Evolutionary conservation across 768 basidiomycete genomes (phyloP), one percentile per base, ranked within the genome.

Genomic region (Suillus alpinus): DNA sequence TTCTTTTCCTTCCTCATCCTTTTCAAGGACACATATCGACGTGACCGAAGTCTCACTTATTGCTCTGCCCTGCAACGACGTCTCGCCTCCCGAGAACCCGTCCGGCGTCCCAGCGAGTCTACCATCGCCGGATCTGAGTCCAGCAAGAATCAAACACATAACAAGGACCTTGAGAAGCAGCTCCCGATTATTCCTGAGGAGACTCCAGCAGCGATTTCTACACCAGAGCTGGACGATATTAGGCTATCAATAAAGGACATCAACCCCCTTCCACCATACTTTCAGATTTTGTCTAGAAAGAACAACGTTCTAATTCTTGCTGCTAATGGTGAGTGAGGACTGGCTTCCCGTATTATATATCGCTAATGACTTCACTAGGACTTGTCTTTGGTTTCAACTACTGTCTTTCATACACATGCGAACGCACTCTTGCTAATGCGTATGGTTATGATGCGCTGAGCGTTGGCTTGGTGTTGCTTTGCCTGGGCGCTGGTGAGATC

Each of bases 1-100:
- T 76, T 84, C 56, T 47, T 85, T 41, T 73, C 79, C 20, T 91
- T 92, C 71, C 58, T 88, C 37, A 71, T 87, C 26, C 76, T 88
- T 68, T 91, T 94, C 77, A 84, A 83, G 60, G 93, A 95, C 67
- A 92, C 92, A 0, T 95, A 91, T 76, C 83, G 93, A 18, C 77
- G 81, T 58, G 91, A 94, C 67, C 87, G 95, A 47, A 95, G 92
- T 58, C 74, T 90, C 26, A 83, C 85, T 3, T 96, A 95, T 71
- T 90, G 91, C 69, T 78, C 79, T 40, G 86, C 86, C 0, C 75
- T 91, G 46, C 81, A 77, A 62, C 74, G 78, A 51, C 78, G 81
- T 18, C 59, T 76, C 6, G 72, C 71, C 46, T 68, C 70, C 12
- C 58, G 58, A 36, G 64, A 63, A 40, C 56, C 44, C 1, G 63